Conservation (phyloP, 768 basidiomycete genomes). For the Tylopilus plumbeoviolaceoides region DNA sequence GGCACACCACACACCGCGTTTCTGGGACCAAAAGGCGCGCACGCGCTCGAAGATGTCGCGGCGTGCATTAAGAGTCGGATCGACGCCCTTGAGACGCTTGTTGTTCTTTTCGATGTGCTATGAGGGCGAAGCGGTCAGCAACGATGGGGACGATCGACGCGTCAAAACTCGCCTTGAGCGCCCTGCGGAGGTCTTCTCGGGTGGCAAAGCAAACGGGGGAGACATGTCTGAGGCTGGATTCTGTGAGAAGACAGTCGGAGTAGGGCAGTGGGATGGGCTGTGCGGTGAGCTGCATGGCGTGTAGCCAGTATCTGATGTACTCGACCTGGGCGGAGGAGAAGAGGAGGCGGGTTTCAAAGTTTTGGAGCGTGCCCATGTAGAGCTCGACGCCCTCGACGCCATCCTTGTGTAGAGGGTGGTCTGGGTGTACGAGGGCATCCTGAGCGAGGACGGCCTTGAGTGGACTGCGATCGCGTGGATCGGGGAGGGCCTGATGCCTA, state of each 20-base stretch:
- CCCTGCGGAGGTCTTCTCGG: slow-evolving; percentile 50
- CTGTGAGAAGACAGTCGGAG: slow-evolving; percentile 68
- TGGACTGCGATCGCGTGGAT: slow-evolving; percentile 52
- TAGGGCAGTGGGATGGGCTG: slow-evolving; percentile 68
- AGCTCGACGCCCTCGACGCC: slow-evolving; percentile 67
- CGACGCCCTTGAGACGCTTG: slow-evolving; percentile 66
- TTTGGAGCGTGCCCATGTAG: slow-evolving; percentile 70
- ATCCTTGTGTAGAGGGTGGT: slow-evolving; percentile 66
- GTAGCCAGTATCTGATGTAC: slow-evolving; percentile 80
- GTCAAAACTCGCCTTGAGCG: slow-evolving; percentile 49
- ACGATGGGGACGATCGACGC: not conserved
- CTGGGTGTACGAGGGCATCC: slow-evolving; percentile 62
- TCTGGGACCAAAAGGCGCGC: slow-evolving; percentile 57
- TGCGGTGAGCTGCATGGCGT: slow-evolving; percentile 65
- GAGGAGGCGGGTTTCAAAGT: slow-evolving; percentile 73
- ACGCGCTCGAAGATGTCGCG: slow-evolving; percentile 66
- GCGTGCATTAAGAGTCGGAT: slow-evolving; percentile 49
- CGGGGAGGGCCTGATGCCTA: slow-evolving; percentile 57
- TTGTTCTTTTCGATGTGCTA: slow-evolving; percentile 80
- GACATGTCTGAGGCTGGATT: slow-evolving; percentile 52
- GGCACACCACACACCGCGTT: slow-evolving; percentile 69
- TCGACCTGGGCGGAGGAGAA: slow-evolving; percentile 84
- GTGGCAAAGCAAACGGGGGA: slow-evolving; percentile 55
- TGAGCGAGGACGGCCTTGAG: slow-evolving; percentile 74
- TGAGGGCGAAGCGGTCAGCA: not conserved